Base-by-base conservation (phyloP, 2,329 filamentous ascomycete genomes). In the Sordariomycetes sp. region DNA sequence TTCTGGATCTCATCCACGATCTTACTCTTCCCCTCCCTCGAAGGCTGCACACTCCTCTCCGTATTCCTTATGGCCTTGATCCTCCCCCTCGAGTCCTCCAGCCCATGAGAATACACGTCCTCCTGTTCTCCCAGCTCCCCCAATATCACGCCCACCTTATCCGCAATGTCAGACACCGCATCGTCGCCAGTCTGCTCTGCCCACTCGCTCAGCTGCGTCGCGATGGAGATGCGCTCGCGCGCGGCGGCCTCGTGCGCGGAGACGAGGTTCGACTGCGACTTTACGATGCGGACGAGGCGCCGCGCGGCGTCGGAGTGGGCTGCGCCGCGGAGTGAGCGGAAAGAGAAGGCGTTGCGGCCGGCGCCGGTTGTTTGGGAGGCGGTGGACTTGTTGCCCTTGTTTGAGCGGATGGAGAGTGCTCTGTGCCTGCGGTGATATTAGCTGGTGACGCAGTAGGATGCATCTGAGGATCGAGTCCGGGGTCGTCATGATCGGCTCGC, bases 21-120 rank as follows among this genome's bases (percentile, higher is more conserved):
- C 80, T 95, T 95, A 61, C 80, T 76, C 73, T 94, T 94, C 65
- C 87, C 81, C 64, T 96, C 91, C 59, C 94, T 81, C 66, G 87
- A 90, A 7, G 94, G 94, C 76, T 96, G 91, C 17, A 99, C 92
- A 62, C 89, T 95, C 73, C 87, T 86, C 76, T 99, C 94, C 15
- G 90, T 96, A 71, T 99, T 95, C 62, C 94, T 83, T 64, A 99
- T 95, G 62, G 89, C 81, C 80, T 99, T 99, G 69, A 99, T 76
- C 25, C 90, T 73, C 36, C 76, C 79, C 54, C 94, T 82, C 63
- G 87, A 89, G 61, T 96, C 90, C 69, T 99, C 94, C 57, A 99
- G 71, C 54, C 85, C 85, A 70, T 92, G 86, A 4, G 91, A 89
- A 70, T 91, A 97, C 52, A 78, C 68, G 63, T 96, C 91, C 70